Base-by-base conservation (phyloP, 2,329 filamentous ascomycete genomes). In the Cladophialophora exuberans region DNA sequence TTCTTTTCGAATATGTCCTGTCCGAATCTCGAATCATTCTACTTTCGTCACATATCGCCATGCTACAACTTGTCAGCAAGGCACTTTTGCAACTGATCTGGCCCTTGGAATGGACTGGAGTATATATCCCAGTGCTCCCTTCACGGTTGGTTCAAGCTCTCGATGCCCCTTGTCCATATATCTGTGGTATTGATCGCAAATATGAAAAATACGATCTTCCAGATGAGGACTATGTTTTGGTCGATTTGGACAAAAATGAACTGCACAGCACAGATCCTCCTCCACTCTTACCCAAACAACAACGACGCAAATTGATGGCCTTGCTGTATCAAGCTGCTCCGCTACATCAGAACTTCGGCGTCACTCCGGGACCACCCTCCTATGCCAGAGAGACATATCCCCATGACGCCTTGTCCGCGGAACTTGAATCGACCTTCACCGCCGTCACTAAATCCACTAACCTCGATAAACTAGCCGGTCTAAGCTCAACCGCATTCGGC, bases 11-110 rank as follows among this genome's bases (percentile, higher is more conserved):
- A 76, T 97, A 93, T 71, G 89, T 90, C 62, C 81, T 99, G 70
- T 83, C 90, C 1, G 94, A 99, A 75, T 94, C 92, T 39, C 88
- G 93, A 55, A 97, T 99, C 72, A 96, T 99, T 68, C 86, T 99
- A 62, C 79, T 97, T 17, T 97, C 94, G 6, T 96, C 92, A 1
- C 92, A 99, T 70, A 94, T 93, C 1, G 87, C 91, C 46, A 97
- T 99, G 94, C 81, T 99, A 54, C 91, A 97, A 67, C 82, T 97
- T 39, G 93, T 91, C 30, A 95, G 89, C 66, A 86, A 91, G 70
- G 91, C 93, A n/a, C 77, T 97, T 54, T 83, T 84, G 26, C 92
- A 87, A 70, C 77, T 97, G 31, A 76, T 99, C 17, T 99, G 96
- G 69, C 93, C 93, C 2, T 43, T 97, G 48, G 88, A 90, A 61